Conservation (phyloP, 208 protist species). For the Phytomonas serpens region DNA sequence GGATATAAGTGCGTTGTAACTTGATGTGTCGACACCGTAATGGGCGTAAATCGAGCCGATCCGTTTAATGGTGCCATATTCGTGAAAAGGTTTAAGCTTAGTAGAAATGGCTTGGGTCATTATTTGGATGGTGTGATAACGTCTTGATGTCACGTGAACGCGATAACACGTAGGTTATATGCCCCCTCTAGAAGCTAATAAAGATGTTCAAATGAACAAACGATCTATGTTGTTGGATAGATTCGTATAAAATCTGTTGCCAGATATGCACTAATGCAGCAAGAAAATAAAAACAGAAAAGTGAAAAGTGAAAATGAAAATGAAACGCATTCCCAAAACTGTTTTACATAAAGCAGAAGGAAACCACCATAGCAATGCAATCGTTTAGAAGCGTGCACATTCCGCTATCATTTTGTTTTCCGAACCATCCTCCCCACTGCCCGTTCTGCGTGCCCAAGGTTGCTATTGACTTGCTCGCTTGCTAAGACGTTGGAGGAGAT, state of each 20-base stretch:
- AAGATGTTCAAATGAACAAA: conserved; percentile 6
- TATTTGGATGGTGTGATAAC: background rate
- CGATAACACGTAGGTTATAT: background rate
- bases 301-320: conserved; percentile 6
- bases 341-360: background rate
- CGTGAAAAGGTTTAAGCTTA: conserved; percentile 44
- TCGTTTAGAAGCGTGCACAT: background rate
- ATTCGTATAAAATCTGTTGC: background rate
- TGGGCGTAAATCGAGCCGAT: conserved; percentile 26
- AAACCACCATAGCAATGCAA: background rate
- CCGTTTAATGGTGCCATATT: conserved; percentile 33
- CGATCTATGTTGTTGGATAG: background rate
- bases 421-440: background rate
- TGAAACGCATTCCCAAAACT: conserved; percentile 2
- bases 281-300: conserved; percentile 11
- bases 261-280: conserved; percentile 10
- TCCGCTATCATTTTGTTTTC: background rate
- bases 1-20: conserved; percentile 53
- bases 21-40: conserved; percentile 58
- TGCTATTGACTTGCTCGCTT: background rate
- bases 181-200: background rate
- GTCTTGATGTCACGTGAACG: background rate
- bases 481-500: conserved; percentile 17
- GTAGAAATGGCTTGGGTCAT: conserved; percentile 8
- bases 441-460: background rate